Evolutionary conservation across 768 basidiomycete species (phyloP).

Genomic region (Lentinula lateritia): DNA sequence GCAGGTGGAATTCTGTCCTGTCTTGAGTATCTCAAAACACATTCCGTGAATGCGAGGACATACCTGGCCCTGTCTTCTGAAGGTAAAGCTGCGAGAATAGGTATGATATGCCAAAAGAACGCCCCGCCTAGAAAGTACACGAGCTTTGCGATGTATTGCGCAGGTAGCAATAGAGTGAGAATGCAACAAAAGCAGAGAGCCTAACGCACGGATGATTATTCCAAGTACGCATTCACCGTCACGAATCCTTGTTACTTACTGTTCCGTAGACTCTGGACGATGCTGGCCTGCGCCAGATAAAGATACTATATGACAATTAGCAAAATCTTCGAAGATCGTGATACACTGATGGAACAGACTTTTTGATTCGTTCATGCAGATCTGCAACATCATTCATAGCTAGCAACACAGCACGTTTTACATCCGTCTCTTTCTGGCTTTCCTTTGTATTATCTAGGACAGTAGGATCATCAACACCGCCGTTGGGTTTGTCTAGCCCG

Average conservation of each 20-base stretch:
- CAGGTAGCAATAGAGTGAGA: slow-evolving; percentile 39
- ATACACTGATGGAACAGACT: slow-evolving; percentile 30
- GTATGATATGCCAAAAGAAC: slow-evolving; percentile 59
- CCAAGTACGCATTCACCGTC: slow-evolving; percentile 3
- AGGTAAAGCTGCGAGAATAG: slow-evolving; percentile 48
- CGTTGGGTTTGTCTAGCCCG: background rate
- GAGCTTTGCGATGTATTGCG: slow-evolving; percentile 44
- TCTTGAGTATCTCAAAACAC: background rate
- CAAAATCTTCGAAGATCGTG: background rate
- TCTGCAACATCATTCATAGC: slow-evolving; percentile 47
- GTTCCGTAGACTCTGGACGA: slow-evolving; percentile 43
- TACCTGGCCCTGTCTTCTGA: slow-evolving; percentile 41
- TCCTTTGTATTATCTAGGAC: slow-evolving; percentile 28
- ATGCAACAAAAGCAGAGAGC: slow-evolving; percentile 32
- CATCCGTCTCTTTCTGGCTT: slow-evolving; percentile 29
- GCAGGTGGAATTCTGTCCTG: slow-evolving; percentile 36
- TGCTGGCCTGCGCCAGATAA: slow-evolving; percentile 57
- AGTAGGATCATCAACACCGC: slow-evolving; percentile 12
- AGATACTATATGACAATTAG: slow-evolving; percentile 35
- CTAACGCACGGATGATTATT: slow-evolving; percentile 18
- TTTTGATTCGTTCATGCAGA: slow-evolving; percentile 58
- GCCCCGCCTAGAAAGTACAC: slow-evolving; percentile 41
- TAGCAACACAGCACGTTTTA: slow-evolving; percentile 37
- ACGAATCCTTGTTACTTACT: slow-evolving; percentile 25
- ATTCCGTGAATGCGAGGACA: background rate